phyloP scores from a whole-genome alignment of 352 stramenopile species.

The Phytophthora syringae region DNA sequence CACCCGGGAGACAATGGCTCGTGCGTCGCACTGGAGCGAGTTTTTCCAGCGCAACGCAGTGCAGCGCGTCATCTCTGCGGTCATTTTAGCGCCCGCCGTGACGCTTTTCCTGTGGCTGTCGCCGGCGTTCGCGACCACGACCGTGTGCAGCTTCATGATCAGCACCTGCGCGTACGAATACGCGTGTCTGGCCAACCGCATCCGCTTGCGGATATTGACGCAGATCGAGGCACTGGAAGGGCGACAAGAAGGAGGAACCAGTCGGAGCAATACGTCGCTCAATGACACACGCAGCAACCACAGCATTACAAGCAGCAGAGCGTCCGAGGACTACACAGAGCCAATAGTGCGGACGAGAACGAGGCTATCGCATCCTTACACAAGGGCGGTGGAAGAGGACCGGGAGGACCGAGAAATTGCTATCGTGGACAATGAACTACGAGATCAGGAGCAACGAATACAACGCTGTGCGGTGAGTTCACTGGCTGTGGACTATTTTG shows the following conservation, averaged over 20 bases:
- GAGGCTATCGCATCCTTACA: constrained; percentile 9
- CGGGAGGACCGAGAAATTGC: constrained; percentile 34
- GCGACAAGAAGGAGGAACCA: background rate
- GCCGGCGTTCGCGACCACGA: constrained; percentile 64
- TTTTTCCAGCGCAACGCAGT: constrained; percentile 59
- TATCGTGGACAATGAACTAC: constrained; percentile 33
- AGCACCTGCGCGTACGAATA: constrained; percentile 75
- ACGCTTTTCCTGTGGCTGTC: constrained; percentile 74
- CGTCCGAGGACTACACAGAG: background rate
- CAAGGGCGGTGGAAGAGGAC: constrained; percentile 22
- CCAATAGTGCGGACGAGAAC: background rate
- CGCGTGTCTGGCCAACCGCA: constrained; percentile 71
- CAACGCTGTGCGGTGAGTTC: constrained; percentile 30
- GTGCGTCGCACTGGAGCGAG: constrained; percentile 12
- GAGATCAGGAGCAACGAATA: constrained; percentile 31
- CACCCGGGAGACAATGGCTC: constrained; percentile 6
- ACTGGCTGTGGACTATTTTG: constrained; percentile 26
- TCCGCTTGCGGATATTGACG: constrained; percentile 56
- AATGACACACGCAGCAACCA: constrained; percentile 27
- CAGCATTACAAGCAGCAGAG: constrained; percentile 22
- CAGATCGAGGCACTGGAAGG: constrained; percentile 34
- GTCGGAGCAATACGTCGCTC: constrained; percentile 16
- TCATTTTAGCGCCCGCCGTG: constrained; percentile 59
- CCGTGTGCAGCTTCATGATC: constrained; percentile 65
- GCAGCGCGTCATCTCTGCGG: constrained; percentile 65